A percentile compares a stretch with the other conserved stretches of the same genome.
Conservation (phyloP, 1,284 basidiomycete genomes). For the Grifola frondosa region DNA sequence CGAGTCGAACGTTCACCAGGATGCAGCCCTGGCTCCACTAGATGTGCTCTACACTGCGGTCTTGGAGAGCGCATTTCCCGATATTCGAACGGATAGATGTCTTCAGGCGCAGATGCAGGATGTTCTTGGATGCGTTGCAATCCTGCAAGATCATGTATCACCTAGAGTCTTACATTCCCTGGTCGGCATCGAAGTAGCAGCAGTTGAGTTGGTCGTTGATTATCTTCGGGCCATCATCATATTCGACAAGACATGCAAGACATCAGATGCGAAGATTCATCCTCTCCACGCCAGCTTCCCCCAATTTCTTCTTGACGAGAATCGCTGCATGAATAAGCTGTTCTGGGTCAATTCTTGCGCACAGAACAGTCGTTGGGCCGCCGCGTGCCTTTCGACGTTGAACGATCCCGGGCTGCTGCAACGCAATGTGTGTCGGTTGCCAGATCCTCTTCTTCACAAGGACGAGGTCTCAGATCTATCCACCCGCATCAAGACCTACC, state of each 20-base stretch:
- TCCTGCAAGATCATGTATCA: too few relatives aligned
- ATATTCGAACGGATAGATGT: too few relatives aligned
- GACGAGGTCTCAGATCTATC: constrained; percentile 1
- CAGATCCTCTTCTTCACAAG: not conserved
- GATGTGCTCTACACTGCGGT: too few relatives aligned
- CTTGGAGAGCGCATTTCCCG: too few relatives aligned
- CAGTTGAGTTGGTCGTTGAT: too few relatives aligned
- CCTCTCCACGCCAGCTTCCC: constrained; percentile 13
- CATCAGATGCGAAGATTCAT: constrained; percentile 3
- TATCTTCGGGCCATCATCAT: constrained; percentile 12
- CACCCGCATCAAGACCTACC: not conserved
- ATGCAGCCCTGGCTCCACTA: too few relatives aligned
- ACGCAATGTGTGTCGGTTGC: constrained; percentile 1
- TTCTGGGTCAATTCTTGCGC: constrained; percentile 8
- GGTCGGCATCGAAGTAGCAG: too few relatives aligned
- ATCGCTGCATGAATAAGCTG: not conserved
- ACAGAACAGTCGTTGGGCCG: constrained; percentile 5
- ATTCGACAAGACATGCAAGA: constrained; percentile 1
- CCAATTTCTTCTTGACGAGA: constrained; percentile 11
- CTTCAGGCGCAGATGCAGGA: too few relatives aligned
- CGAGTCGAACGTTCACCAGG: too few relatives aligned
- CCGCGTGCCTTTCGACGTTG: constrained; percentile 4
- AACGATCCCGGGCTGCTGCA: too few relatives aligned
- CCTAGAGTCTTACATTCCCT: too few relatives aligned
- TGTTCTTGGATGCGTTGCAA: too few relatives aligned